Evolutionary conservation across 78 protist species (phyloP).

Genomic region (Guillardia theta): DNA sequence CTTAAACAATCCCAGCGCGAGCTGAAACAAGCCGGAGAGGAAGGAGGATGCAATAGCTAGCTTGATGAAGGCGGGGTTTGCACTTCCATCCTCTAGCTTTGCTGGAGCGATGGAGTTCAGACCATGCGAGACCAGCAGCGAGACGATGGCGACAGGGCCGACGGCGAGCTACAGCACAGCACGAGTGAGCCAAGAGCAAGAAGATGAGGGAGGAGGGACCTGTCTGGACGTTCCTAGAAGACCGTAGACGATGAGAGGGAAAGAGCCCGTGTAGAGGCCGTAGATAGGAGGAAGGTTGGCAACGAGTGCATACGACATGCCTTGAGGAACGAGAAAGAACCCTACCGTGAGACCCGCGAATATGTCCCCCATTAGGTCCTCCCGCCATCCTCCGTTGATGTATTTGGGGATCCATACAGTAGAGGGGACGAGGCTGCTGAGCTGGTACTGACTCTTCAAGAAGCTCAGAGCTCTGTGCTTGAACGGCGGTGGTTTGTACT

Average conservation of each 20-base stretch:
- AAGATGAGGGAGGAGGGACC: no score
- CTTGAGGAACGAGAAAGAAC: slow-evolving; percentile 71
- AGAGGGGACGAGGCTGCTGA: background rate
- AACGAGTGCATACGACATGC: slow-evolving; percentile 74
- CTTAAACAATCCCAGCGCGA: slow-evolving; percentile 63
- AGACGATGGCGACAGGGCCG: slow-evolving; percentile 76
- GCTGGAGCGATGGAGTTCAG: background rate
- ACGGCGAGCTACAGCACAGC: no score
- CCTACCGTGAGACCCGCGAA: slow-evolving; percentile 77
- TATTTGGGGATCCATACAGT: background rate
- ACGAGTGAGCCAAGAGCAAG: no score
- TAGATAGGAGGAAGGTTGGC: slow-evolving; percentile 78
- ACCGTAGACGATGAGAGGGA: slow-evolving; percentile 74
- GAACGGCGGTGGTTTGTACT: background rate
- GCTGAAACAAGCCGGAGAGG: slow-evolving; percentile 63
- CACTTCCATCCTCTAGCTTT: background rate
- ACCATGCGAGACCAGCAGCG: slow-evolving; percentile 23
- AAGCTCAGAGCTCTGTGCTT: background rate
- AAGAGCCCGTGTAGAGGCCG: slow-evolving; percentile 69
- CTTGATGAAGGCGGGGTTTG: background rate
- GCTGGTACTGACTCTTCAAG: background rate
- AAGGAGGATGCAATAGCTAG: background rate
- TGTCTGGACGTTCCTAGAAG: slow-evolving; percentile 72
- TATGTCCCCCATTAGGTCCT: slow-evolving; percentile 54
- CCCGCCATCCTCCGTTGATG: background rate